phyloP scores from a whole-genome alignment of 2,329 filamentous ascomycete species.

The Lachnellula hyalina region DNA sequence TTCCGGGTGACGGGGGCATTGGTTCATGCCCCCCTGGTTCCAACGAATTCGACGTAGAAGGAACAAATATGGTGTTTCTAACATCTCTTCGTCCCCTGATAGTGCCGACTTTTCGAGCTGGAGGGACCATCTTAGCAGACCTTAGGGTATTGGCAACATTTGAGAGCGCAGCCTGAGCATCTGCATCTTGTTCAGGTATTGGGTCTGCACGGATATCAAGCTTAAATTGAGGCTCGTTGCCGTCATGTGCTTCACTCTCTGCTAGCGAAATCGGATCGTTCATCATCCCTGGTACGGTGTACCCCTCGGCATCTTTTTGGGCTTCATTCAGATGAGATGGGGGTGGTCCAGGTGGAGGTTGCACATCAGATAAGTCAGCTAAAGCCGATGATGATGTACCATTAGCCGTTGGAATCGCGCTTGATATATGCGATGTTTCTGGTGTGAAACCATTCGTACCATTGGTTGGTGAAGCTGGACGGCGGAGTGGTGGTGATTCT shows the following conservation, averaged over 20 bases:
- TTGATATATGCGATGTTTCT: constrained; percentile 33
- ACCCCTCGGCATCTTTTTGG: constrained; percentile 69
- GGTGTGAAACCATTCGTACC: constrained; percentile 21
- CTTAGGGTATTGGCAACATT: constrained; percentile 71
- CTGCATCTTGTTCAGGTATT: constrained; percentile 71
- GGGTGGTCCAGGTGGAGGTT: constrained; percentile 48
- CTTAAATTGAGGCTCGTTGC: constrained; percentile 65
- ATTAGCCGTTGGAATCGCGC: constrained; percentile 39
- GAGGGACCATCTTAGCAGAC: constrained; percentile 50
- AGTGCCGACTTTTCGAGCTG: constrained; percentile 67
- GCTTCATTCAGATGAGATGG: constrained; percentile 32
- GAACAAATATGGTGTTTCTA: constrained; percentile 82
- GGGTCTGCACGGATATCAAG: constrained; percentile 75
- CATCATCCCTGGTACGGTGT: constrained; percentile 60
- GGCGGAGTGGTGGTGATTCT: constrained; percentile 44
- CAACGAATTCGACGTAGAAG: constrained; percentile 34
- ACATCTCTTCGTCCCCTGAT: constrained; percentile 85
- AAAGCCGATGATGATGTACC: constrained; percentile 35
- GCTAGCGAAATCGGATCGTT: constrained; percentile 67
- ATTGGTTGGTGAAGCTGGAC: constrained; percentile 21
- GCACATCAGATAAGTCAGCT: constrained; percentile 45
- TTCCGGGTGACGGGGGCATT: constrained; percentile 31
- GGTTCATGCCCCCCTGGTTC: constrained; percentile 17
- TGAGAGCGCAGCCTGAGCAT: constrained; percentile 68
- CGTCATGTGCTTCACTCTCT: constrained; percentile 56